phyloP scores from a whole-genome alignment of 2,329 filamentous ascomycete species.

The Pyrenophora teres region DNA sequence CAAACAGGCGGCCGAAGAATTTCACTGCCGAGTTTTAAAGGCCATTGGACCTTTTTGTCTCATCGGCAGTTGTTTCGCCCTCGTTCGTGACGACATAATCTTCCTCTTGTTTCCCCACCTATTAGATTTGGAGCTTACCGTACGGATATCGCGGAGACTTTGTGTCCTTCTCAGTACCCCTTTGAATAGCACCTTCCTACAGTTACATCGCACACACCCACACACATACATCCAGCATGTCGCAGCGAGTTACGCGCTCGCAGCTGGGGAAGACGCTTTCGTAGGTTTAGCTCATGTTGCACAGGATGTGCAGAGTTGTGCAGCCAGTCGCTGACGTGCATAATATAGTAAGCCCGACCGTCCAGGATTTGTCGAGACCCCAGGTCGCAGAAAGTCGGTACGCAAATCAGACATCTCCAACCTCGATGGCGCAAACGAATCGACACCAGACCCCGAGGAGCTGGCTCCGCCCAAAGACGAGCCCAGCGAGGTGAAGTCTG shows the following conservation, averaged over 20 bases:
- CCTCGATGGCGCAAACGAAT: slow-evolving; percentile 34
- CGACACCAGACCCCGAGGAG: slow-evolving; percentile 45
- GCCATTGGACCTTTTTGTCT: slow-evolving; percentile 10
- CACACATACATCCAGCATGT: slow-evolving; percentile 30
- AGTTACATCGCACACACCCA: slow-evolving; percentile 8
- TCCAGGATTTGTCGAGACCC: slow-evolving; percentile 56
- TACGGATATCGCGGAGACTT: no score
- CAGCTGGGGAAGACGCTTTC: slow-evolving; percentile 56
- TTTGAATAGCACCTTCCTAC: slow-evolving; percentile 23
- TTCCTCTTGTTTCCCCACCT: no score
- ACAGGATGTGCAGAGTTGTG: neutral
- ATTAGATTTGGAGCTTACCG: no score
- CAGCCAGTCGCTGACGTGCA: slow-evolving; percentile 28
- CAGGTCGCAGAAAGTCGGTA: slow-evolving; percentile 50
- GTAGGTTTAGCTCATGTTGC: slow-evolving; percentile 37
- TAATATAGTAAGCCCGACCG: slow-evolving; percentile 46
- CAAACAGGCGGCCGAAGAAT: slow-evolving; percentile 19
- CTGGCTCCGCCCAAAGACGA: slow-evolving; percentile 11
- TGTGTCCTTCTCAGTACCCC: slow-evolving; percentile 7
- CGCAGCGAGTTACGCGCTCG: slow-evolving; percentile 52
- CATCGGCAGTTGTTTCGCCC: no score
- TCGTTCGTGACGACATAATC: no score
- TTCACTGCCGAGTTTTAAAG: neutral
- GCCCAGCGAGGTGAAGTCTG: slow-evolving; percentile 5
- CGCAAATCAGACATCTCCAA: slow-evolving; percentile 48